Evolutionary conservation across 345 rosid species (phyloP).

Genomic region (Anastatica hierochuntica): DNA sequence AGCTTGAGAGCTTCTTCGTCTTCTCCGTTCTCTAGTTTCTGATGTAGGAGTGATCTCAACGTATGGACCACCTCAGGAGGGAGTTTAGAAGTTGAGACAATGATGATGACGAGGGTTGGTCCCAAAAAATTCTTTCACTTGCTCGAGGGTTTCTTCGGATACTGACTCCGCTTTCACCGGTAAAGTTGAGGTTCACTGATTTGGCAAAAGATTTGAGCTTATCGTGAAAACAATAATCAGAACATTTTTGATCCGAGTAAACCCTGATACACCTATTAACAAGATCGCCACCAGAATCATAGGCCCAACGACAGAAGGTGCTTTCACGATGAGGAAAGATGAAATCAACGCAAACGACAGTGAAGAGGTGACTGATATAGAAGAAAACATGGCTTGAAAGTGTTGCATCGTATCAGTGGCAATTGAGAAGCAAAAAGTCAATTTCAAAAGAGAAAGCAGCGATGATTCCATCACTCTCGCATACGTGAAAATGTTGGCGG

Average conservation of each 20-base stretch:
- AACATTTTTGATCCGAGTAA: conserved; percentile 13
- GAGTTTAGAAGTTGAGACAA: conserved; percentile 40
- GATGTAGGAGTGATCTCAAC: conserved; percentile 45
- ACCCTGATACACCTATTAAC: conserved; percentile 20
- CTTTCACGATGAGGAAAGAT: conserved; percentile 17
- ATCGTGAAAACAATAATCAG: neutral
- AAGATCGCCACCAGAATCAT: conserved; percentile 10
- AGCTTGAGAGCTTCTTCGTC: conserved; percentile 53
- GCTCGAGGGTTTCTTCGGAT: conserved; percentile 25
- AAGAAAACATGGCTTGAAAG: conserved; percentile 25
- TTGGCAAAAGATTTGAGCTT: conserved; percentile 40
- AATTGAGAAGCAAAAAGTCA: too few species aligned
- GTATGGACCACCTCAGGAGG: conserved; percentile 42
- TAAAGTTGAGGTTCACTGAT: conserved; percentile 33
- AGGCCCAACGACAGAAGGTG: conserved; percentile 19
- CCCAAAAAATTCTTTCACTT: conserved; percentile 12
- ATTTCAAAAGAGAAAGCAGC: too few species aligned
- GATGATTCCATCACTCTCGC: too few species aligned
- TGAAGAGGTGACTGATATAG: conserved; percentile 21
- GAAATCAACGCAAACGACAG: too few species aligned
- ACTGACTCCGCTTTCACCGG: conserved; percentile 56
- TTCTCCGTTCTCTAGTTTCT: conserved; percentile 64
- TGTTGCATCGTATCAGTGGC: neutral
- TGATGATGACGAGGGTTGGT: conserved; percentile 19
- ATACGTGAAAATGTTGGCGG: too few species aligned